Evolutionary conservation across 768 basidiomycete genomes (phyloP).

Genomic region (Suillus subaureus): DNA sequence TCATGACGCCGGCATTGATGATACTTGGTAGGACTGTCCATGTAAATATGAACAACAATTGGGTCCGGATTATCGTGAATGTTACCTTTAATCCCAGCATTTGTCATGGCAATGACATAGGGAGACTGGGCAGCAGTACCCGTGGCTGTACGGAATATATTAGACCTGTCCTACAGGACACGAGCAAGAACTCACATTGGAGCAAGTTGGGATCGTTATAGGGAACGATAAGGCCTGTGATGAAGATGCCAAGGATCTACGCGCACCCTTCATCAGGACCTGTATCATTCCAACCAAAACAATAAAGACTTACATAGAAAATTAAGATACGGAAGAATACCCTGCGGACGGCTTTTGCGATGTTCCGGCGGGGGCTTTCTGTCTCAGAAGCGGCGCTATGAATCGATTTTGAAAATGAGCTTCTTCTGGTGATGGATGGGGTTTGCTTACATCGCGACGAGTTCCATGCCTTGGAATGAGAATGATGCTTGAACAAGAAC

Average conservation of each 20-base stretch:
- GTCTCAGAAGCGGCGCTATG: slow-evolving; percentile 75
- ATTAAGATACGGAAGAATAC: slow-evolving; percentile 81
- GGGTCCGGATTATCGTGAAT: not conserved
- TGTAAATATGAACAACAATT: slow-evolving; percentile 6
- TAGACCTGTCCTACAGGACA: not conserved
- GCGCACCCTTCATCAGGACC: not conserved
- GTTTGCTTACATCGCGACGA: slow-evolving; percentile 62
- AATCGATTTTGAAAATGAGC: slow-evolving; percentile 13
- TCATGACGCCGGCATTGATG: slow-evolving; percentile 72
- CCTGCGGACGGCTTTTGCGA: slow-evolving; percentile 71
- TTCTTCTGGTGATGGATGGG: slow-evolving; percentile 19
- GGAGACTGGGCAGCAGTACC: slow-evolving; percentile 76
- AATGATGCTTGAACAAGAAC: slow-evolving; percentile 62
- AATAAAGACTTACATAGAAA: slow-evolving; percentile 58
- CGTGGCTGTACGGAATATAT: slow-evolving; percentile 42
- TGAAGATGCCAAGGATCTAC: slow-evolving; percentile 68
- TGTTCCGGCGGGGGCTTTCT: slow-evolving; percentile 75
- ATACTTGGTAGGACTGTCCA: slow-evolving; percentile 57
- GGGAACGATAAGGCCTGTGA: slow-evolving; percentile 77
- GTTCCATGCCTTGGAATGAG: slow-evolving; percentile 79
- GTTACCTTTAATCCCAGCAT: slow-evolving; percentile 64
- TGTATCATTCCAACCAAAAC: not conserved
- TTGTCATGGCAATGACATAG: slow-evolving; percentile 78
- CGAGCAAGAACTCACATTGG: slow-evolving; percentile 28
- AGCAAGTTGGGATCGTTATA: slow-evolving; percentile 58